phyloP scores from a whole-genome alignment of 495 filamentous ascomycete genomes.

The Talaromyces stipitatus region DNA sequence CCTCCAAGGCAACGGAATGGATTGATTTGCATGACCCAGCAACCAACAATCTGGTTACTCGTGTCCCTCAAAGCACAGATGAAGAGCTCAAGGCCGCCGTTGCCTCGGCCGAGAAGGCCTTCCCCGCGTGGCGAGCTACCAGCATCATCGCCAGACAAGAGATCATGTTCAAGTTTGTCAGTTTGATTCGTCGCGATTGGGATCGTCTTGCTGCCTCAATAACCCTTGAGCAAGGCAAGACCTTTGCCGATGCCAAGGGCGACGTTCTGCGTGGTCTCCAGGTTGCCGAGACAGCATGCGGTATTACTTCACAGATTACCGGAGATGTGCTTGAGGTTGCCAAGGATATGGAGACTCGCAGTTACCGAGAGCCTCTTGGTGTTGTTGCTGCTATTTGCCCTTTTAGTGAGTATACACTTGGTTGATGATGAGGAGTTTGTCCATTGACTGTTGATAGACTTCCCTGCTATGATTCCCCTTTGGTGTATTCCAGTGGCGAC shows the following conservation, averaged over 20 bases:
- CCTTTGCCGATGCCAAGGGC: constrained; percentile 88
- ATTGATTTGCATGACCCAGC: constrained; percentile 94
- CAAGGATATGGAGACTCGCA: constrained; percentile 98
- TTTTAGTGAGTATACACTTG: constrained; percentile 65
- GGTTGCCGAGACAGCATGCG: constrained; percentile 93
- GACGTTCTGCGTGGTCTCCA: constrained; percentile 94
- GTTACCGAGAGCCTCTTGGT: constrained; percentile 86
- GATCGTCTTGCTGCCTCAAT: constrained; percentile 92
- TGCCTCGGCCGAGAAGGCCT: constrained; percentile 80
- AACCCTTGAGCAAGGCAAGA: constrained; percentile 97
- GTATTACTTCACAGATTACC: constrained; percentile 86
- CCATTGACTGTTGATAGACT: constrained; percentile 49
- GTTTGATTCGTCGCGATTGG: constrained; percentile 88
- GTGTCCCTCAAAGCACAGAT: constrained; percentile 93
- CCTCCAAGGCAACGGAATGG: constrained; percentile 69
- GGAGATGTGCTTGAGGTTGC: constrained; percentile 95
- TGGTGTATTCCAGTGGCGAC: constrained; percentile 97
- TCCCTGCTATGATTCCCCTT: constrained; percentile 98
- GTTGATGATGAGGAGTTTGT: background rate
- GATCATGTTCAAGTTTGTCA: constrained; percentile 95
- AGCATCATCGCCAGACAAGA: constrained; percentile 82
- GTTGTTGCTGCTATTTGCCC: constrained; percentile 97
- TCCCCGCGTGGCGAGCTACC: constrained; percentile 76
- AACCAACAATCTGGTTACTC: constrained; percentile 95
- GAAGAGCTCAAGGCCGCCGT: constrained; percentile 85